These are phyloP conservation scores for Trichosporon faecale DNA, from an alignment of 1,284 basidiomycete species.

Conservation along the genomic window DNA sequence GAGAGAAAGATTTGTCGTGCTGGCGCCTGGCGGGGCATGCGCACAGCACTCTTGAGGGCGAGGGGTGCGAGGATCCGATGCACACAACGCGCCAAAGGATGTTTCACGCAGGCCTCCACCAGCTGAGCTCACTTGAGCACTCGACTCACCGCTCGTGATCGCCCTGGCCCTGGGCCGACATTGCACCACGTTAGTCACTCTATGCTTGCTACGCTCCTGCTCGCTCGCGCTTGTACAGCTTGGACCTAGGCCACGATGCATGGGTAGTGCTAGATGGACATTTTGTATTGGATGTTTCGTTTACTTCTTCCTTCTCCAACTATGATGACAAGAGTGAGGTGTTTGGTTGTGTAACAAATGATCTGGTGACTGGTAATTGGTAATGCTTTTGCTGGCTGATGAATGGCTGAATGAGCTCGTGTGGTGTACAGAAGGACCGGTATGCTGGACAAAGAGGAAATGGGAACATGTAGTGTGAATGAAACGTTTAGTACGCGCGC, in stretches of 20 bases:
- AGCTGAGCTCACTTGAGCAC: too few relatives aligned
- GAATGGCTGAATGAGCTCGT: neutral
- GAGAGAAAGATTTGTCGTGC: neutral
- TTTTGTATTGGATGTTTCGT: neutral
- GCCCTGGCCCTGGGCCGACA: too few relatives aligned
- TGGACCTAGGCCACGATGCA: neutral
- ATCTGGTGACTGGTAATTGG: neutral
- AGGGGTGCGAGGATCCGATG: too few relatives aligned
- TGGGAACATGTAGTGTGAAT: neutral
- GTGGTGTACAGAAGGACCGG: neutral
- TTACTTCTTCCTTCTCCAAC: neutral
- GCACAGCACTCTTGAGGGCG: too few relatives aligned
- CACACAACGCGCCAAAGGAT: neutral
- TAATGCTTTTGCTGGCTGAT: neutral
- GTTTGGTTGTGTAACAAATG: neutral
- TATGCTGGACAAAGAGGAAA: neutral
- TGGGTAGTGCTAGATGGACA: conserved; percentile 5
- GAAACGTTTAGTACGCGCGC: neutral
- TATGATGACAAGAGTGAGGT: conserved; percentile 1
- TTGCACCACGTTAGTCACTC: too few relatives aligned
- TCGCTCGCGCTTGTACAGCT: neutral
- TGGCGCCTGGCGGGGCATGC: too few relatives aligned
- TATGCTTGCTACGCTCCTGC: neutral
- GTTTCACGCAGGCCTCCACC: too few relatives aligned
- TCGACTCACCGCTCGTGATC: too few relatives aligned